A percentile compares a stretch with the other conserved stretches of the same genome.
Evolutionary conservation across 768 basidiomycete genomes (phyloP).

Genomic region (Suillus placidus): DNA sequence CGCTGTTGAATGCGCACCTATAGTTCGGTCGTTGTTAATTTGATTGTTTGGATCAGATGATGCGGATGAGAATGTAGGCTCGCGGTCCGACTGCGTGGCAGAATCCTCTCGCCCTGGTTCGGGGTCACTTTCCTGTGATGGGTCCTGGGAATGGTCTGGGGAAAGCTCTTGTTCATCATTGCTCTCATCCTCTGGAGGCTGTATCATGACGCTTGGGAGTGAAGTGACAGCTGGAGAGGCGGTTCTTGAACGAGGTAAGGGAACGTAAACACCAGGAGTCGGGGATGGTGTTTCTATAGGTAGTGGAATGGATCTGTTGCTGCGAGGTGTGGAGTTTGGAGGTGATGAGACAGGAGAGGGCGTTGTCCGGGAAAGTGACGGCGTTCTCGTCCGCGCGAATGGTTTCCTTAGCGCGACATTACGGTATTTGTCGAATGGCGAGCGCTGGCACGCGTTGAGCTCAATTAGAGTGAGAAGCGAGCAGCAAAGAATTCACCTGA

Average conservation of each 20-base stretch:
- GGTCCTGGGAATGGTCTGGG: conserved; percentile 11
- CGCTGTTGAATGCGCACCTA: conserved; percentile 40
- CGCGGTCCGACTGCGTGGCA: conserved; percentile 35
- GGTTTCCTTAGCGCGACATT: conserved; percentile 63
- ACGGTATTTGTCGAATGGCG: conserved; percentile 63
- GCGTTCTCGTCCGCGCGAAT: conserved; percentile 57
- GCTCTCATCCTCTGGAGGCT: conserved; percentile 22
- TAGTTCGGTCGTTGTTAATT: conserved; percentile 27
- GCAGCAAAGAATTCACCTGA: conserved; percentile 44
- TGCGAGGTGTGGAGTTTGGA: conserved; percentile 65
- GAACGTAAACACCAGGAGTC: conserved; percentile 45
- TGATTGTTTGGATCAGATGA: conserved; percentile 44
- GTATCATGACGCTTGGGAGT: conserved; percentile 27
- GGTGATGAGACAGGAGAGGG: conserved; percentile 63
- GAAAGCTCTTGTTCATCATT: conserved; percentile 17
- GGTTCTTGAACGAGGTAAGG: conserved; percentile 55
- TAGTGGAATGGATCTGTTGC: conserved; percentile 47
- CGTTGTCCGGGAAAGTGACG: conserved; percentile 65
- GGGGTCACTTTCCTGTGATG: conserved; percentile 21
- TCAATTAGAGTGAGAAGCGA: conserved; percentile 7
- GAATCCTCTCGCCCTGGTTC: conserved; percentile 30
- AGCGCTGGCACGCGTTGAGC: conserved; percentile 44
- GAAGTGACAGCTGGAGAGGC: conserved; percentile 48
- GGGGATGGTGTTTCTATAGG: conserved; percentile 50
- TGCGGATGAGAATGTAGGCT: conserved; percentile 77